These are phyloP conservation scores for Heterobasidion irregulare DNA, from an alignment of 1,284 basidiomycete species.

Conservation along the genomic window DNA sequence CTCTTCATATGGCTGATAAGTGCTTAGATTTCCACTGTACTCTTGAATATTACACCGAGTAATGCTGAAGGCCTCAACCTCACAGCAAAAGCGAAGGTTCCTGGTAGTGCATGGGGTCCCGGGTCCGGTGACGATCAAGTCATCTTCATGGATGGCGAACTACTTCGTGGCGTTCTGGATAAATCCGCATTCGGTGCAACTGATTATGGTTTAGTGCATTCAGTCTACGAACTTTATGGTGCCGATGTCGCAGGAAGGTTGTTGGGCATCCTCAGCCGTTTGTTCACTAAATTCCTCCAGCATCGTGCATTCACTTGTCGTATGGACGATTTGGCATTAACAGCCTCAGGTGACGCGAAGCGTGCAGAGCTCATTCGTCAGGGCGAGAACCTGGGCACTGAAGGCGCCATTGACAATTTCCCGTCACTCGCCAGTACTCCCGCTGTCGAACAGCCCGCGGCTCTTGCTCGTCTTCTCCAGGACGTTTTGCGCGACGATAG, in stretches of 20 bases:
- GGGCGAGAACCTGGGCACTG: constrained; percentile 71
- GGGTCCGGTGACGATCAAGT: constrained; percentile 82
- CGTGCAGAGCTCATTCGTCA: constrained; percentile 66
- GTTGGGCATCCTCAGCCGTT: constrained; percentile 86
- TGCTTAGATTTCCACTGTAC: constrained; percentile 82
- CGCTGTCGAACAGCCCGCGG: constrained; percentile 40
- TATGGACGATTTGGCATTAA: constrained; percentile 96
- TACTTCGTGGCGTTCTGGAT: constrained; percentile 90
- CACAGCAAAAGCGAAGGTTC: constrained; percentile 82
- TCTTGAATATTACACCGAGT: constrained; percentile 86
- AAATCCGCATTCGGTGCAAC: constrained; percentile 97
- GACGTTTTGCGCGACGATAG: constrained; percentile 95
- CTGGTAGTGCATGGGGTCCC: constrained; percentile 76
- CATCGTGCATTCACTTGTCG: constrained; percentile 97
- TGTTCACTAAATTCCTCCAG: constrained; percentile 97
- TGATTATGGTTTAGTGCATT: constrained; percentile 95
- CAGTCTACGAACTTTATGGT: constrained; percentile 98
- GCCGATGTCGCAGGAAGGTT: constrained; percentile 85
- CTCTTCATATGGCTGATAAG: not conserved
- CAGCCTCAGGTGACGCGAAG: constrained; percentile 69
- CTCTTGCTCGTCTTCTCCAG: constrained; percentile 64
- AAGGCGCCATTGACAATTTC: constrained; percentile 87
- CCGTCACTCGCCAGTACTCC: constrained; percentile 53
- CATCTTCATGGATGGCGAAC: constrained; percentile 88
- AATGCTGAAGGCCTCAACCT: constrained; percentile 83